phyloP scores from a whole-genome alignment of 768 basidiomycete species.

The Leccinum subgranulosum region DNA sequence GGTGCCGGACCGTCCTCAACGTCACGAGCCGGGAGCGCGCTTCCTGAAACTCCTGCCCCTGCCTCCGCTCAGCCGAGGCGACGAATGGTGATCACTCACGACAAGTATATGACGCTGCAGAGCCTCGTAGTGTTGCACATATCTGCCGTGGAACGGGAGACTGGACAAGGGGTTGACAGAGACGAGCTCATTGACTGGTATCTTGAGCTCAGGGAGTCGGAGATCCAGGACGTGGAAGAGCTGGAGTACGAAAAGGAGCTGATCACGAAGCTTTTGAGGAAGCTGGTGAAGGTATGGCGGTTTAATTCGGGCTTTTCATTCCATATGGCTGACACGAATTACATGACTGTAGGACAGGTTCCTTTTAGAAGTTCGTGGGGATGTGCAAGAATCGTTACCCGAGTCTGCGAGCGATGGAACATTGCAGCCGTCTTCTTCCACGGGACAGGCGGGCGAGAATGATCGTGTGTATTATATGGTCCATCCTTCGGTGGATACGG shows the following conservation, averaged over 20 bases:
- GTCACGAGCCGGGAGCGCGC: conserved; percentile 24
- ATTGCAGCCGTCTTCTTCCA: conserved; percentile 44
- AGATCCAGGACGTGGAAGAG: conserved; percentile 80
- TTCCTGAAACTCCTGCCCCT: conserved; percentile 31
- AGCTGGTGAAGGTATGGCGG: conserved; percentile 77
- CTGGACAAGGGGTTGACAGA: conserved; percentile 73
- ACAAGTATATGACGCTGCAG: conserved; percentile 89
- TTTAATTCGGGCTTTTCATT: background rate
- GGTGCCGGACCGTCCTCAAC: conserved; percentile 33
- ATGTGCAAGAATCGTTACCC: conserved; percentile 75
- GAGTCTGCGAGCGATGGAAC: conserved; percentile 60
- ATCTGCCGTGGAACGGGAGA: conserved; percentile 69
- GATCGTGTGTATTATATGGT: conserved; percentile 85
- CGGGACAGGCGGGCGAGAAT: conserved; percentile 50
- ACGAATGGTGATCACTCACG: conserved; percentile 93
- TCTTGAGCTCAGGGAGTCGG: conserved; percentile 82
- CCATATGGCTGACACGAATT: background rate
- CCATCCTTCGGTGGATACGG: conserved; percentile 82
- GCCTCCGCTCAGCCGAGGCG: conserved; percentile 52
- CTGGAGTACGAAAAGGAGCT: conserved; percentile 90
- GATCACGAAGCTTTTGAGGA: conserved; percentile 82
- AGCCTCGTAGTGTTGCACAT: conserved; percentile 85
- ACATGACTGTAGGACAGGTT: conserved; percentile 63
- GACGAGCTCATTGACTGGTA: conserved; percentile 98
- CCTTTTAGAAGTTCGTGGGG: conserved; percentile 78